Conservation (phyloP, 495 filamentous ascomycete genomes). For the Penicillium paradoxum region DNA sequence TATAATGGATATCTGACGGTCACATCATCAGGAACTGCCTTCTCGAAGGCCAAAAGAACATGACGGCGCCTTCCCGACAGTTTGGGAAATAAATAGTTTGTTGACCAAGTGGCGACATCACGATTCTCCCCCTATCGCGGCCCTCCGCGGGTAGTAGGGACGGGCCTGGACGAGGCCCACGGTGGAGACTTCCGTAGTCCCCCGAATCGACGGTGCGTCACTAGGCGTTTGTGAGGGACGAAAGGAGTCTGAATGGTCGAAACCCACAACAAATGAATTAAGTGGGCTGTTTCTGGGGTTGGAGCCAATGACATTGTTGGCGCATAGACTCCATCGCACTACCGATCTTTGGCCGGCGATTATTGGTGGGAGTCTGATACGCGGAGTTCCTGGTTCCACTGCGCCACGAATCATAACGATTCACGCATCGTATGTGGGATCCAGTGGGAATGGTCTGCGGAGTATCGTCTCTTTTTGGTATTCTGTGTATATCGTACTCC, state of each 20-base stretch:
- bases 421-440: background rate
- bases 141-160: slow-evolving; percentile 15
- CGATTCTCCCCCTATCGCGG: slow-evolving; percentile 8
- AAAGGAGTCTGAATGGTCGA: background rate
- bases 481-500: background rate
- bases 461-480: background rate
- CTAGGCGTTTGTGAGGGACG: slow-evolving; percentile 4
- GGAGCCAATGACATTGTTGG: slow-evolving; percentile 17
- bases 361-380: slow-evolving; percentile 2
- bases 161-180: slow-evolving; percentile 25
- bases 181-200: slow-evolving; percentile 25
- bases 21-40: slow-evolving; percentile 8
- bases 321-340: slow-evolving; percentile 18
- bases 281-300: background rate
- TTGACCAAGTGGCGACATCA: slow-evolving; percentile 11
- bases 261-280: background rate
- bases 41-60: slow-evolving; percentile 24
- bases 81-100: slow-evolving; percentile 22
- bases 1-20: slow-evolving; percentile 6
- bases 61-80: slow-evolving; percentile 16
- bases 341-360: slow-evolving; percentile 4
- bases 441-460: background rate
- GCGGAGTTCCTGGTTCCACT: slow-evolving; percentile 7
- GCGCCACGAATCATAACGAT: background rate
- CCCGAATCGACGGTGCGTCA: slow-evolving; percentile 16